phyloP scores from a whole-genome alignment of 768 basidiomycete species.

The Tylopilus felleus region DNA sequence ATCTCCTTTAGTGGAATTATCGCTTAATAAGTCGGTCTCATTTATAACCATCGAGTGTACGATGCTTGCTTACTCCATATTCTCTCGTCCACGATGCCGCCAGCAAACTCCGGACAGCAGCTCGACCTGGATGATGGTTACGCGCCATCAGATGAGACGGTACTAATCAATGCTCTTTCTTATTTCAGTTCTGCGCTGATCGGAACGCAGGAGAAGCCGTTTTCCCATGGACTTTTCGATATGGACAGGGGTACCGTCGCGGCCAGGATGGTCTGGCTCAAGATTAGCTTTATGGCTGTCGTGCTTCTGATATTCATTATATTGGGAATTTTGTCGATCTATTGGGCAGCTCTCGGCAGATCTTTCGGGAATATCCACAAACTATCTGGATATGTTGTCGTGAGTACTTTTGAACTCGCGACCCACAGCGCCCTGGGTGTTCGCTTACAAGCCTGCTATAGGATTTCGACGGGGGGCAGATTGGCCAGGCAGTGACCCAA shows the following conservation, averaged over 20 bases:
- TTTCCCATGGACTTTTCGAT: slow-evolving; percentile 30
- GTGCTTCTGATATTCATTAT: slow-evolving; percentile 42
- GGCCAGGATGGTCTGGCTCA: slow-evolving; percentile 41
- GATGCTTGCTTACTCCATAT: background rate
- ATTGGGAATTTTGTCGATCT: slow-evolving; percentile 51
- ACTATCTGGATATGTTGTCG: slow-evolving; percentile 56
- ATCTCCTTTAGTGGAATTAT: background rate
- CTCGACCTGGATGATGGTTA: background rate
- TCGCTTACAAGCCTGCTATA: slow-evolving; percentile 17
- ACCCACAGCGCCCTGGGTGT: background rate
- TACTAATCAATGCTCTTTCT: slow-evolving; percentile 1
- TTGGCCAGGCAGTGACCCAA: slow-evolving; percentile 46
- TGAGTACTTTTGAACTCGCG: slow-evolving; percentile 29
- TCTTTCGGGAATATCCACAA: slow-evolving; percentile 36
- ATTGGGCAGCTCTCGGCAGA: slow-evolving; percentile 57
- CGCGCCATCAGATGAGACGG: slow-evolving; percentile 4
- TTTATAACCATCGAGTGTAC: background rate
- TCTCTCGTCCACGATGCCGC: slow-evolving; percentile 1
- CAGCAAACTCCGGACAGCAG: background rate
- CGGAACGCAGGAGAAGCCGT: slow-evolving; percentile 22
- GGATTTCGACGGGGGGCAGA: slow-evolving; percentile 58
- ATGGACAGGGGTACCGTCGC: slow-evolving; percentile 24
- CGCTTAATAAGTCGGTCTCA: slow-evolving; percentile 20
- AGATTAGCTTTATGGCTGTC: slow-evolving; percentile 35
- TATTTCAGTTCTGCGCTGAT: slow-evolving; percentile 5